Evolutionary conservation across 768 basidiomycete species (phyloP).

Genomic region (Tricholoma terreum): DNA sequence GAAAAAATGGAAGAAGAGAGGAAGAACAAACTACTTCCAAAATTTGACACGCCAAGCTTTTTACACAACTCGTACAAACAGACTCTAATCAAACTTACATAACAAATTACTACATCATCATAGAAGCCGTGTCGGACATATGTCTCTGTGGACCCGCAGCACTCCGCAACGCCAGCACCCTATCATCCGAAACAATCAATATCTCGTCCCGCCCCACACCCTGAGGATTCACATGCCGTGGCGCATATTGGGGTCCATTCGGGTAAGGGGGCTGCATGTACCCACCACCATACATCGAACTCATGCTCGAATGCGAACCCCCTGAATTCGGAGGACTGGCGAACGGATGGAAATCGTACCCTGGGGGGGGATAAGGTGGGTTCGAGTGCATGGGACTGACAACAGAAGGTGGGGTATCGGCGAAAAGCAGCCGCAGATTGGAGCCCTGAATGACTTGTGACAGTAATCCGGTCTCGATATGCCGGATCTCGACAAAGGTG

Average conservation of each 20-base stretch:
- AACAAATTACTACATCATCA: slow-evolving; percentile 26
- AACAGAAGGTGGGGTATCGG: slow-evolving; percentile 87
- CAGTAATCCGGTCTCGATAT: slow-evolving; percentile 89
- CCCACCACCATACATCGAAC: slow-evolving; percentile 22
- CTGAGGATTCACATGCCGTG: slow-evolving; percentile 28
- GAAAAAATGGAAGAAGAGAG: background rate
- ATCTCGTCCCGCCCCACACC: slow-evolving; percentile 75
- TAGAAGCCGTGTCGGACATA: slow-evolving; percentile 43
- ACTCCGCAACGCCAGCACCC: slow-evolving; percentile 68
- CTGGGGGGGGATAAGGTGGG: slow-evolving; percentile 20
- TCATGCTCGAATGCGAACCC: background rate
- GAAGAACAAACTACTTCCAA: background rate
- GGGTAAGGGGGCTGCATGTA: slow-evolving; percentile 19
- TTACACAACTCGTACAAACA: background rate
- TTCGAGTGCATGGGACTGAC: slow-evolving; percentile 41
- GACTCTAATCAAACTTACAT: background rate
- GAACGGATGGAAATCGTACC: slow-evolving; percentile 32
- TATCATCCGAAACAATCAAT: slow-evolving; percentile 86
- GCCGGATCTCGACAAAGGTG: slow-evolving; percentile 93
- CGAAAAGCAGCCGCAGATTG: slow-evolving; percentile 86
- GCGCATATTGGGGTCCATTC: slow-evolving; percentile 12
- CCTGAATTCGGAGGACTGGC: slow-evolving; percentile 18
- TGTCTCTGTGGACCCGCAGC: slow-evolving; percentile 36
- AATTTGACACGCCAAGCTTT: background rate
- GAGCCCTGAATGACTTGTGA: slow-evolving; percentile 95